Evolutionary conservation across 2,329 filamentous ascomycete species (phyloP), one percentile per base, ranked within the genome.

Genomic region (Diplodia seriata): DNA sequence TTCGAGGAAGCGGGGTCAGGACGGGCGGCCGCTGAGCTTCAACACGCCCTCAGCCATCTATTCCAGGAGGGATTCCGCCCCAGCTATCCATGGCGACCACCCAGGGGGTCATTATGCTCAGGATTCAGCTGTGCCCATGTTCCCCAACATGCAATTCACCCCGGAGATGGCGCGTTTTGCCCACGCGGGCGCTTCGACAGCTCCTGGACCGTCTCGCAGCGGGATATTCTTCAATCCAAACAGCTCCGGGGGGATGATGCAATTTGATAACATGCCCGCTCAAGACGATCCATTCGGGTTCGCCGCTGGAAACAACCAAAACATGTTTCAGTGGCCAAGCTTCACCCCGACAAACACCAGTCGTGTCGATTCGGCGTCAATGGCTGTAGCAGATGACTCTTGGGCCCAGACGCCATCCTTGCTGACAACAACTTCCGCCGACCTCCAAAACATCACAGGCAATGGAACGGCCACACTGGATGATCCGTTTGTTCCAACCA

Each of bases 91-190:
- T 15, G 40, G n/a, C 40, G 33, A 43, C 7, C n/a, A 43, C n/a
- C 2, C 20, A 11, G 36, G 55, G 20, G 38, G 68, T 67, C 23
- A 8, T 38, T 54, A 56, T 23, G 31, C 23, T 12, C 56, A 63
- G 56, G 53, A 47, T 77, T 74, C 73, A 80, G 75, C 33, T 75
- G 77, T 20, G 73, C 81, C 36, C 70, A 80, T 86, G 29, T 86
- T 85, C 72, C 79, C 81, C 5, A 83, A 81, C 68, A 75, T 88
- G 33, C 86, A 86, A 65, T 86, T 86, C 70, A 87, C 86, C 2
- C 86, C 86, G 6, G 85, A 87, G 68, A 78, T 87, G 68, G 85
- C 87, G 70, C 83, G 84, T 51, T 81, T 85, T 69, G 78, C 79
- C 29, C 81, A 83, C 49, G 75, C 82, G n/a, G 85, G 83, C 29